Base-by-base conservation (phyloP, 1,139 yeast species). In the Candida sanyaensis region DNA sequence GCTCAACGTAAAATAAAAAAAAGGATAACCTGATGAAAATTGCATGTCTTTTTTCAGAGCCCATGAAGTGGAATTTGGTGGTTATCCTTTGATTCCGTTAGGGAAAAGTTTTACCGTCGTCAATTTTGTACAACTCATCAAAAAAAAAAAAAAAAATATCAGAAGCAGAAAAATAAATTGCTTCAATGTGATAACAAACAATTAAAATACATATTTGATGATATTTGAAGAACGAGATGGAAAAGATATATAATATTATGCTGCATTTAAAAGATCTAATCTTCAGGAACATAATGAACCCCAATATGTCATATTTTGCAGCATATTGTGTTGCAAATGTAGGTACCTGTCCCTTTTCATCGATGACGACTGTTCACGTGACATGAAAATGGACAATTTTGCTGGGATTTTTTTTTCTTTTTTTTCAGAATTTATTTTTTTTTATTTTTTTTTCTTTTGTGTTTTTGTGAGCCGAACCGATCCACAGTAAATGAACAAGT, bases 251-350 rank as follows among this genome's bases (percentile, higher is more conserved):
- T 11, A 21, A 17, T 7, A 13, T 17, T 38, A 29, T 21, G 41
- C 6, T 26, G 23, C 32, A 28, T 24, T 28, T 21, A 10, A 40
- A 12, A 31, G 34, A 31, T 40, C 42, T 30, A 11, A 40, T 5
- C 13, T 23, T 23, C 21, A 40, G 42, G 42, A 40, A 40, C 42
- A 31, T 31, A 31, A 31, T 6, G 37, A 40, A 31, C 42, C 42
- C 42, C 42, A 40, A 40, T 40, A 40, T 40, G 11, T 30, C 23
- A 12, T 26, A 12, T 40, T 40, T 40, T 40, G 42, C 42, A 40
- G 36, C 42, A 10, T 30, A 8, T 30, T 30, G 11, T 30, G 42
- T 32, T 40, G 42, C 42, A 40, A 40, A 32, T 5, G 42, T 32
- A 13, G 28, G 9, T 1, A 21, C 6, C n/a, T 21, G 37, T n/a